Evolutionary conservation across 495 filamentous ascomycete genomes (phyloP).

Genomic region (Astrothelium subdiscretum): DNA sequence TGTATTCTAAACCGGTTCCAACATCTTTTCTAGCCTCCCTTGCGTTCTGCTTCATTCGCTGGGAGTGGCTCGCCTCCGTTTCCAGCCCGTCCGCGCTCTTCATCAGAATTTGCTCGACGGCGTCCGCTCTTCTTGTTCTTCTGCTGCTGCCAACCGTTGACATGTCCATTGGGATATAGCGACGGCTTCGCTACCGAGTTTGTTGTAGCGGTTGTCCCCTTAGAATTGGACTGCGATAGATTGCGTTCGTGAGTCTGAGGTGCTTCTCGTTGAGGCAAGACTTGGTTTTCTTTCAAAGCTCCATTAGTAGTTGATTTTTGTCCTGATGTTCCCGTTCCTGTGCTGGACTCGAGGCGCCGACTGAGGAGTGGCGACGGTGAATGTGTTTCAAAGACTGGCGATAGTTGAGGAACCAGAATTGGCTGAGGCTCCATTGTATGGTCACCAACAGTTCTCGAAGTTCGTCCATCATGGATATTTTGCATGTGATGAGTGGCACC

Average conservation of each 20-base stretch:
- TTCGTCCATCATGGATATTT: neutral
- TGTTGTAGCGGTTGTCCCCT: neutral
- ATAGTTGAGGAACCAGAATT: slow-evolving; percentile 26
- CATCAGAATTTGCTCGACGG: slow-evolving; percentile 7
- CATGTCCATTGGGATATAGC: neutral
- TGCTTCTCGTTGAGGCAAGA: slow-evolving; percentile 8
- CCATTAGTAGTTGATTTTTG: slow-evolving; percentile 4
- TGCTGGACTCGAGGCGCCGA: slow-evolving; percentile 13
- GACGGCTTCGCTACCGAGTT: neutral
- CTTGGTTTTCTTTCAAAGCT: slow-evolving; percentile 1
- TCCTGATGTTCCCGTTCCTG: slow-evolving; percentile 7
- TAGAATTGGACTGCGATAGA: neutral
- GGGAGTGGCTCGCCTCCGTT: slow-evolving; percentile 24
- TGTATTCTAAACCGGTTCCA: neutral
- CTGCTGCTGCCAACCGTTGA: slow-evolving; percentile 24
- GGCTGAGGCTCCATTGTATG: neutral
- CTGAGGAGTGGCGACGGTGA: slow-evolving; percentile 34
- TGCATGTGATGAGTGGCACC: slow-evolving; percentile 8
- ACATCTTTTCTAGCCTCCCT: slow-evolving; percentile 26
- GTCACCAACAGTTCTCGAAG: slow-evolving; percentile 6
- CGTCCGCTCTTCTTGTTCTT: slow-evolving; percentile 16
- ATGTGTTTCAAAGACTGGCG: slow-evolving; percentile 35
- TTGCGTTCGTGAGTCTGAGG: slow-evolving; percentile 12
- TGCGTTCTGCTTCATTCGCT: slow-evolving; percentile 29
- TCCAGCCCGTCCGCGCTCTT: slow-evolving; percentile 6